Percentiles rank a stretch among this genome's conserved stretches.
phyloP scores from a whole-genome alignment of 1,284 basidiomycete species.

The Leccinum angustisporum region DNA sequence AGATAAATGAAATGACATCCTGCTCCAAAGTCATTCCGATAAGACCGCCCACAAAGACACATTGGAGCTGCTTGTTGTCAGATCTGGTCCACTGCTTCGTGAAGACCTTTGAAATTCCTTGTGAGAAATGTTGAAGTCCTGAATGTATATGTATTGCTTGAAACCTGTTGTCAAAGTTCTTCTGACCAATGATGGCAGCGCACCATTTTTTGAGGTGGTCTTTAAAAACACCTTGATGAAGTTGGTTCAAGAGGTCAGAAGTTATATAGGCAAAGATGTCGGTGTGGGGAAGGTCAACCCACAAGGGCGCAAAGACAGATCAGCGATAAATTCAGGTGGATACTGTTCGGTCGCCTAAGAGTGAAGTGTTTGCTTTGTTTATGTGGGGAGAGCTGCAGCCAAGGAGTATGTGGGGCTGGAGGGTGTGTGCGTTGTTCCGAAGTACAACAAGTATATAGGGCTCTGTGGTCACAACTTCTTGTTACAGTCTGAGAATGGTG shows the following conservation, averaged over 20 bases:
- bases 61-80: no score
- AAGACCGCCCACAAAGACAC: no score
- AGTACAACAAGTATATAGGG: no score
- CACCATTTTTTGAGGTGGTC: slow-evolving; percentile 1
- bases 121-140: background rate
- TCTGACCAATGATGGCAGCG: background rate
- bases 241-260: background rate
- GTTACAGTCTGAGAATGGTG: no score
- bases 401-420: no score
- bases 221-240: background rate
- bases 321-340: background rate
- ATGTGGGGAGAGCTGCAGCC: no score
- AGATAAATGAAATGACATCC: no score
- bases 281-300: background rate
- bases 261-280: background rate
- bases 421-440: no score
- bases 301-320: slow-evolving; percentile 1
- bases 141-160: background rate
- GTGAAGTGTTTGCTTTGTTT: background rate
- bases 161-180: background rate
- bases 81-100: background rate
- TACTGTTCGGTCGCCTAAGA: background rate
- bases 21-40: no score
- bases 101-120: background rate
- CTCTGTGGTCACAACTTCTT: no score